Percentiles rank a stretch among this genome's conserved stretches.
Conservation (phyloP, 2,329 filamentous ascomycete species). For the Hymenoscyphus fraxineus region DNA sequence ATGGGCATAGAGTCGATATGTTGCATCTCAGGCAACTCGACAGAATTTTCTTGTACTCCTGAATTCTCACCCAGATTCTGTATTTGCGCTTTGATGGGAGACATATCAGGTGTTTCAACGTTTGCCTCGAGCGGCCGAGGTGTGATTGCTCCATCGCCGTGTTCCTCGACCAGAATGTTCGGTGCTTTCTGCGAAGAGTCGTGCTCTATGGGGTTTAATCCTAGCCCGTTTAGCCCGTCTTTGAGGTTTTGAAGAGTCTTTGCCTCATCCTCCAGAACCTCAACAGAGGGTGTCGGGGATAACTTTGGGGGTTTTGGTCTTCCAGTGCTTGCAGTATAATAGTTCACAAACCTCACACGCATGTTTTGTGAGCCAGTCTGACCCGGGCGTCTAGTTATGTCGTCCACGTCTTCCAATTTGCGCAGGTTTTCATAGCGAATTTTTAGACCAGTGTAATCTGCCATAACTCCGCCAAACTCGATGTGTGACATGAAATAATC, state of each 20-base stretch:
- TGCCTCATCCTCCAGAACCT: constrained; percentile 20
- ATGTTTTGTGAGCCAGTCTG: constrained; percentile 29
- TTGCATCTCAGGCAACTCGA: constrained; percentile 32
- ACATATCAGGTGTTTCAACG: constrained; percentile 22
- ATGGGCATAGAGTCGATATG: constrained; percentile 42
- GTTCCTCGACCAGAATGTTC: constrained; percentile 44
- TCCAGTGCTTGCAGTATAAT: constrained; percentile 83
- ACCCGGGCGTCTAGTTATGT: constrained; percentile 38
- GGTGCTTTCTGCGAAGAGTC: constrained; percentile 18
- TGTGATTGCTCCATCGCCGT: constrained; percentile 36
- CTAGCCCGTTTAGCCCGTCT: constrained; percentile 27
- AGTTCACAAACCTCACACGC: constrained; percentile 78
- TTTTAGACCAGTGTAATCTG: constrained; percentile 69
- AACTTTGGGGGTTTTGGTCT: constrained; percentile 52
- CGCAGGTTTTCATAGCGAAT: constrained; percentile 66
- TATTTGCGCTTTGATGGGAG: constrained; percentile 23
- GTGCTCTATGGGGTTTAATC: constrained; percentile 12
- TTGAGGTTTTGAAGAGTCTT: constrained; percentile 18
- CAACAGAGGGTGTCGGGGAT: constrained; percentile 13
- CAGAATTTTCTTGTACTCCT: constrained; percentile 25
- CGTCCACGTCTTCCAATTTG: constrained; percentile 67
- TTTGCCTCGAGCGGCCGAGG: constrained; percentile 29
- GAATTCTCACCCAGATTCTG: constrained; percentile 28
- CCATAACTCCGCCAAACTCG: constrained; percentile 77
- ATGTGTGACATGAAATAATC: constrained; percentile 75